Evolutionary conservation across 1,284 basidiomycete species (phyloP).

Genomic region (Takashimella koratensis): DNA sequence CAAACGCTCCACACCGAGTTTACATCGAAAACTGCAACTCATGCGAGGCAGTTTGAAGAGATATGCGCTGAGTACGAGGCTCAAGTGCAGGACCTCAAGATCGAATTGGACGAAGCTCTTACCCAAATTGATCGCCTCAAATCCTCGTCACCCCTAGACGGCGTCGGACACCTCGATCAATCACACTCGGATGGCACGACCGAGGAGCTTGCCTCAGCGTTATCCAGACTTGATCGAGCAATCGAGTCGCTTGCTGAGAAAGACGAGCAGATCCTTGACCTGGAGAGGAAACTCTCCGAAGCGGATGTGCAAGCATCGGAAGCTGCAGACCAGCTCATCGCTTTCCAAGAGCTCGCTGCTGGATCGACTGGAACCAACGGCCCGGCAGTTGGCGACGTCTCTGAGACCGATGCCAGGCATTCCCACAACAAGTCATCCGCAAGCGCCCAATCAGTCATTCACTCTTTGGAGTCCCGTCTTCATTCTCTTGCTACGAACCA

Average conservation of each 20-base stretch:
- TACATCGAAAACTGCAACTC: conserved; percentile 36
- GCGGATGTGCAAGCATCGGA: not conserved
- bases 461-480: not conserved
- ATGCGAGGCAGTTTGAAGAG: conserved; percentile 36
- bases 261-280: not conserved
- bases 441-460: too few relatives aligned
- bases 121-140: not conserved
- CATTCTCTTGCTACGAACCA: not conserved
- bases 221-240: not conserved
- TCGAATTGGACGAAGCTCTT: conserved; percentile 12
- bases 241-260: not conserved
- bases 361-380: not conserved
- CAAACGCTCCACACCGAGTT: conserved; percentile 27
- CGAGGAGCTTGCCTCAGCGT: not conserved
- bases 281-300: not conserved
- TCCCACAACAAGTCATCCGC: not conserved
- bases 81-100: conserved; percentile 28
- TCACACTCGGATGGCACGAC: not conserved
- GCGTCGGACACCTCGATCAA: not conserved
- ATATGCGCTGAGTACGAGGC: conserved; percentile 37
- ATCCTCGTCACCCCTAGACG: not conserved
- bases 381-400: not conserved
- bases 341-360: not conserved
- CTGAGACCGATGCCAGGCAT: not conserved
- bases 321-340: not conserved